These are phyloP conservation scores for Saccharomycopsis sp. DNA, from an alignment of 805 yeast genomes.

Conservation along the genomic window DNA sequence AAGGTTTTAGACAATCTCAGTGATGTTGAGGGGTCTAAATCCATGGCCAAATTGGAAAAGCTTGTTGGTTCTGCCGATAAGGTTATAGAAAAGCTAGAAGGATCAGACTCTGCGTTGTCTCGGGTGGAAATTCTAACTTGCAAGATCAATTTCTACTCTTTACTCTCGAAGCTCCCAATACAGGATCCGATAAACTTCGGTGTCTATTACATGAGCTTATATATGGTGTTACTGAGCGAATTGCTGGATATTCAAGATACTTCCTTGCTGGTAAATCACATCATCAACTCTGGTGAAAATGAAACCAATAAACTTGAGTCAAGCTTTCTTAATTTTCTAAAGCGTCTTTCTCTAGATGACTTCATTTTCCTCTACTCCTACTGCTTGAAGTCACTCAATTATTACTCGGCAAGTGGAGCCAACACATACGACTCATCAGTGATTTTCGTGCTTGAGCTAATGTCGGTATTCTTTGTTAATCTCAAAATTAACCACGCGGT, in stretches of 20 bases:
- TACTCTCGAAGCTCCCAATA: neutral
- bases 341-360: neutral
- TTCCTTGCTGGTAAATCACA: neutral
- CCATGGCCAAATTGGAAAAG: neutral
- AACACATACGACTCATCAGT: neutral
- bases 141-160: conserved; percentile 1
- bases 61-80: neutral
- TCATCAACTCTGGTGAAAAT: neutral
- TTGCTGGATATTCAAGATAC: neutral
- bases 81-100: neutral
- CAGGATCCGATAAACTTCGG: neutral
- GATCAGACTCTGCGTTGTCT: neutral
- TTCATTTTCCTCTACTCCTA: conserved; percentile 7
- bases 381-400: neutral
- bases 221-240: neutral
- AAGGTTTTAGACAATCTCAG: neutral
- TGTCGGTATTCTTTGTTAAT: conserved; percentile 4
- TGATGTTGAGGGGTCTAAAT: neutral
- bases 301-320: neutral
- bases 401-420: neutral
- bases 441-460: neutral
- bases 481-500: conserved; percentile 6
- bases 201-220: neutral
- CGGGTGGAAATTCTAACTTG: neutral
- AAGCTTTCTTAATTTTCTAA: conserved; percentile 1